A percentile compares a stretch with the other conserved stretches of the same genome.
These are phyloP conservation scores for Boletus rubroflammeus DNA, from an alignment of 768 basidiomycete species.

Conservation along the genomic window DNA sequence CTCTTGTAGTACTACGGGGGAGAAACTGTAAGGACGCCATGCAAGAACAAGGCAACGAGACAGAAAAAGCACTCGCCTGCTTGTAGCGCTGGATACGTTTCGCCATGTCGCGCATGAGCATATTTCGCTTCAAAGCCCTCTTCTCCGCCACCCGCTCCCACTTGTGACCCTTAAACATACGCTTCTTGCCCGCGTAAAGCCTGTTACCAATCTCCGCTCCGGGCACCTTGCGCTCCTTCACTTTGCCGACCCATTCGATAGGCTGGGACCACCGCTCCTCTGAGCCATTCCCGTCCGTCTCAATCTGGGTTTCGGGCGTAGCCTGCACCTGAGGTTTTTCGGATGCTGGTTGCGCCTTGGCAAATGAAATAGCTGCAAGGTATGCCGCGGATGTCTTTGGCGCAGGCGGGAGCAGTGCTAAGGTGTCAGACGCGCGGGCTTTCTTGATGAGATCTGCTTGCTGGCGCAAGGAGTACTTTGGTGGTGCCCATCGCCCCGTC, in stretches of 20 bases:
- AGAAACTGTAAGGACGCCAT: background rate
- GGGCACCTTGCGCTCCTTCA: slow-evolving; percentile 37
- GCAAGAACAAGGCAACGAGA: background rate
- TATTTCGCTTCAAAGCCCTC: slow-evolving; percentile 44
- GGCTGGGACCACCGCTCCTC: slow-evolving; percentile 21
- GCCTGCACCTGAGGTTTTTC: slow-evolving; percentile 4
- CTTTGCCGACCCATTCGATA: slow-evolving; percentile 42
- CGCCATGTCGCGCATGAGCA: slow-evolving; percentile 68
- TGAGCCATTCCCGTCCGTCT: background rate
- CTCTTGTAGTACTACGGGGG: slow-evolving; percentile 27
- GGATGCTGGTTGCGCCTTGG: slow-evolving; percentile 11
- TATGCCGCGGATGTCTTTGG: slow-evolving; percentile 46
- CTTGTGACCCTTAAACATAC: slow-evolving; percentile 93
- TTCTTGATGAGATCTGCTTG: slow-evolving; percentile 78
- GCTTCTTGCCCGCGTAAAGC: slow-evolving; percentile 71
- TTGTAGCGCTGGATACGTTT: slow-evolving; percentile 65
- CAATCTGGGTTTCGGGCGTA: background rate
- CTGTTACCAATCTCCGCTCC: slow-evolving; percentile 57
- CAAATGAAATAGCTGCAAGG: slow-evolving; percentile 19
- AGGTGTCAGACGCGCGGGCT: slow-evolving; percentile 50
- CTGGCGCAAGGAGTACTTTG: slow-evolving; percentile 68
- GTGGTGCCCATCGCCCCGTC: slow-evolving; percentile 63
- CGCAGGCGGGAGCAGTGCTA: slow-evolving; percentile 66
- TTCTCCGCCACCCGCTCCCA: slow-evolving; percentile 64
- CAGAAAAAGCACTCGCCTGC: slow-evolving; percentile 41